These are phyloP conservation scores for Ocimum tenuiflorum DNA, from an alignment of 257 asterid genomes.

Conservation along the genomic window DNA sequence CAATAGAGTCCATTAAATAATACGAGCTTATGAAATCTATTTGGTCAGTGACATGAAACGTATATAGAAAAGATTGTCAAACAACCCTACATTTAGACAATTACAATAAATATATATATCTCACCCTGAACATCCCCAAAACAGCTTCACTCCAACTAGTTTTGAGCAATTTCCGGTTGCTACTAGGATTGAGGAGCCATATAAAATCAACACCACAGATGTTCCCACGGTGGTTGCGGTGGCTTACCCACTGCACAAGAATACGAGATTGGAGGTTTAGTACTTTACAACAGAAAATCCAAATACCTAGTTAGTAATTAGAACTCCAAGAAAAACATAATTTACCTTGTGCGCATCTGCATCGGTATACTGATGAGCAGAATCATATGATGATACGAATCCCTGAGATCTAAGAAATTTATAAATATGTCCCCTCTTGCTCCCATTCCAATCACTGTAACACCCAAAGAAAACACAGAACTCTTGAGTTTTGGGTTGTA, in stretches of 20 bases:
- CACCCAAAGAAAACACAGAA: conserved; percentile 16
- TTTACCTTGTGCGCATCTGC: conserved; percentile 93
- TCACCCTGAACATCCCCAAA: conserved; percentile 93
- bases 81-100: background rate
- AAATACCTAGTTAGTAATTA: background rate
- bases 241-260: conserved; percentile 84
- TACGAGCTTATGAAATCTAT: background rate
- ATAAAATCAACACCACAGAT: conserved; percentile 97
- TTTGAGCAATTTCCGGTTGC: conserved; percentile 75
- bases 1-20: too few species aligned
- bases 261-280: conserved; percentile 18
- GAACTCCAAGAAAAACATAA: background rate
- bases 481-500: conserved; percentile 9
- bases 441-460: conserved; percentile 91
- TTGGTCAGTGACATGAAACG: background rate
- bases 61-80: background rate
- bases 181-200: conserved; percentile 96
- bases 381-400: conserved; percentile 87
- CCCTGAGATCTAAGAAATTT: conserved; percentile 96
- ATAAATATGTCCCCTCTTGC: conserved; percentile 90
- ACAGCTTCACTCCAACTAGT: conserved; percentile 97
- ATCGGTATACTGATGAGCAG: conserved; percentile 95
- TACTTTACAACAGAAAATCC: background rate
- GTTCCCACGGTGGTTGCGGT: conserved; percentile 97
- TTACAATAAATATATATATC: background rate